Percentiles rank a stretch among this genome's conserved stretches.
Evolutionary conservation across 129 eudicot genomes (phyloP).

Genomic region (Artemisia tridentata): DNA sequence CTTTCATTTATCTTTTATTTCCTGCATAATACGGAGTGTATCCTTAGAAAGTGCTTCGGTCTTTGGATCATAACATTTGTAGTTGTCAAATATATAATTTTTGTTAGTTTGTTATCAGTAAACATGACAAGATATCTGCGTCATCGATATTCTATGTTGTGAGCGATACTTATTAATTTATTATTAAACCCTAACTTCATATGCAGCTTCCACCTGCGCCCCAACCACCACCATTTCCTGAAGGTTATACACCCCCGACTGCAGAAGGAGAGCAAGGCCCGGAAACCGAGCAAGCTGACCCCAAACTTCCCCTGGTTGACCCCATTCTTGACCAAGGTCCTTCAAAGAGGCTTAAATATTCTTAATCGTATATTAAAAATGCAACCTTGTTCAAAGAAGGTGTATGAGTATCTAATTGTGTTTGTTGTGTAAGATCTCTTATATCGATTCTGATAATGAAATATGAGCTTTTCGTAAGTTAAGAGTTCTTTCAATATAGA

Average conservation of each 20-base stretch:
- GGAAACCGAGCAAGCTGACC: conserved; percentile 55
- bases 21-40: background rate
- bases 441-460: background rate
- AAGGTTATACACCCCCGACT: conserved; percentile 69
- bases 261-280: conserved; percentile 67
- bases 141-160: background rate
- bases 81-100: no score
- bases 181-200: conserved; percentile 15
- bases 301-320: conserved; percentile 51
- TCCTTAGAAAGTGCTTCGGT: background rate
- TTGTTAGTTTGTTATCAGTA: no score
- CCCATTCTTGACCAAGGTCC: conserved; percentile 95
- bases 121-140: no score
- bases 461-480: background rate
- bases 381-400: no score
- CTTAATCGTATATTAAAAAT: conserved; percentile 8
- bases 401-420: background rate
- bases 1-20: background rate
- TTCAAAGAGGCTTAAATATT: conserved; percentile 56
- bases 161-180: background rate
- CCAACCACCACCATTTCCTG: conserved; percentile 89
- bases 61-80: background rate
- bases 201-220: conserved; percentile 83
- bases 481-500: background rate
- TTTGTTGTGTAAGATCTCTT: background rate